Evolutionary conservation across 2,329 filamentous ascomycete genomes (phyloP), one percentile per base, ranked within the genome.

Genomic region (Colletotrichum viniferum): DNA sequence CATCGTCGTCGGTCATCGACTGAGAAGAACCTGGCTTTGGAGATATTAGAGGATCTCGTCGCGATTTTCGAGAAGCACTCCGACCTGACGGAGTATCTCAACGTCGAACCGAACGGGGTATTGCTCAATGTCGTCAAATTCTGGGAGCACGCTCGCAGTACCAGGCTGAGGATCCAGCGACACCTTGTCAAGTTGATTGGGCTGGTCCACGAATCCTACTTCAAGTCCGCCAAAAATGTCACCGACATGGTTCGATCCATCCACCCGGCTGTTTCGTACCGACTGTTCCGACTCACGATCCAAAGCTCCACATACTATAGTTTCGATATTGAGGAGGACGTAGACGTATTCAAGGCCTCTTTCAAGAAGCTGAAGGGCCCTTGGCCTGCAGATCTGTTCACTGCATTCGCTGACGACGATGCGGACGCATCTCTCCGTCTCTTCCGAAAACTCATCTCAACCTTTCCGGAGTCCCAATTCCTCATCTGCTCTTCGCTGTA

Each of bases 251-350:
- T 70, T n/a, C 48, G 48, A 32, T 36, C 5, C n/a, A 34, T 70
- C 34, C 64, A 48, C 6, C 14, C 71, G 14, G 34, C 60, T 7
- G 14, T 74, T 7, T 70, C 71, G 24, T 82, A 81, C 26, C 74
- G 78, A 0, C 61, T 82, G 5, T 76, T 82, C 6, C 78, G 78
- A 1, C 73, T 82, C 2, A 43, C 81, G 3, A 21, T 82, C 18
- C 58, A 73, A 14, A 67, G 81, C n/a, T 32, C 71, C 9, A 70
- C 61, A 14, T 60, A 64, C 4, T 79, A 78, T 32, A 26, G 26
- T 5, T 21, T 82, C 7, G 80, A 82, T 32, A 76, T 82, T 8
- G 79, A 81, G 28, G 69, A 78, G 18, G n/a, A 58, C 4, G 76
- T 74, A 7, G 74, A 73, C 2, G 30, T 48, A 10, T 69, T 8